Evolutionary conservation across 1,284 basidiomycete genomes (phyloP), one percentile per base, ranked within the genome.

Genomic region (Puccinia brachypodii): DNA sequence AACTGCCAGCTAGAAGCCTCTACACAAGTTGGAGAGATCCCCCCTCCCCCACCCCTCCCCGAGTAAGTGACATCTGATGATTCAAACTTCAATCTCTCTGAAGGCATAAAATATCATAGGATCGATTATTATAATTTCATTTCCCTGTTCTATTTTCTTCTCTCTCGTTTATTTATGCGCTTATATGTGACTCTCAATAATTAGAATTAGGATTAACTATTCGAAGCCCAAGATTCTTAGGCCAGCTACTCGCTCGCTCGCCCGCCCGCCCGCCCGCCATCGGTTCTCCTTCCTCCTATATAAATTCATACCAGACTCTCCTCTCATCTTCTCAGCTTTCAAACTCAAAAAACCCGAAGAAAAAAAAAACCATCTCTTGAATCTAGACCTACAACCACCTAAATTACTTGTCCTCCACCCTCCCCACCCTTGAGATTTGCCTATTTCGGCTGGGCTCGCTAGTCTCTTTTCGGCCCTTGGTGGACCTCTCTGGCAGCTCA

Each of bases 401-500:
- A 2, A 11, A 44, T 71, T 16, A 28, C 1, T 44, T 44, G 25
- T 71, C 1, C 3, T 50, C 2, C 40, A 44, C 38, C 25, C 40
- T 28, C 19, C 42, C 22, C 14, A 22, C 47, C 47, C 47, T 50
- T 22, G 22, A 50, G 47, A 31, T 22, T 47, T 50, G 68, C 28
- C 47, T 11, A 71, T 71, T 44, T 71, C 68, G 68, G 42, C 69
- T 50, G 44, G 69, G 69, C 69, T 72, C 69, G 69, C 69, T 53
- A 72, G 50, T 53, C 69, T 72, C 69, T 53, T 64, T 36, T 72
- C 69, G 44, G 31, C 19, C 13, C 31, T 72, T 69, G 28, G 33
- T 50, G 9, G 22, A 11, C 22, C 9, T 50, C 60, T 33, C 31
- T 25, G 60, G 14, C 60, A 3, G 28, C 38, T 44, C 38, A 72